Evolutionary conservation across 2,329 filamentous ascomycete species (phyloP), one percentile per base, ranked within the genome.

Genomic region (Nannizzia gypsea): DNA sequence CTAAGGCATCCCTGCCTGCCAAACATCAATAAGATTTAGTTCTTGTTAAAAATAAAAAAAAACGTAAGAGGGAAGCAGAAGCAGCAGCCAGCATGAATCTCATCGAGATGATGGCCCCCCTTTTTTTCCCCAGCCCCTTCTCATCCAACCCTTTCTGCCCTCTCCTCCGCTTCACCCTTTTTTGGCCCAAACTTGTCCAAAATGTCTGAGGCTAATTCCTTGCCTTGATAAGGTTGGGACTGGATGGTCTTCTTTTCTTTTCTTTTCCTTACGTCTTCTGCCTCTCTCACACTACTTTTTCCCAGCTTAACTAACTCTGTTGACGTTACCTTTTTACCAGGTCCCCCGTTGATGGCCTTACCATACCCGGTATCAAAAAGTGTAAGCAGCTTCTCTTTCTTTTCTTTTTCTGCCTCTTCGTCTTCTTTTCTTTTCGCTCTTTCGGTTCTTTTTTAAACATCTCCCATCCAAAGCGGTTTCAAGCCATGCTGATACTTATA

Each of bases 391-490:
- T 52, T 42, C n/a, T 17, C 38, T 17, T 17, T 42, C 38, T 6
- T 42, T 42, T n/a, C 38, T 42, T 42, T 42, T 42, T 36, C 31
- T 36, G 31, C 13, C 31, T 36, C 31, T 36, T 36, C 31, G 31
- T 11, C 31, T 42, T 42, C 38, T 42, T 42, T 42, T 42, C 38
- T 42, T 42, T 52, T 52, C 48, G 48, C 48, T n/a, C 22, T 28
- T n/a, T 52, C 24, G 48, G 48, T 52, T 52, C 48, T 28, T 52
- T 52, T 52, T 52, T 31, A 52, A 52, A 52, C 48, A 52, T 52
- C 44, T 22, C 17, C 48, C 48, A 20, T 22, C 17, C 48, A 52
- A 6, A 26, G 20, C 3, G 6, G 9, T 26, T 22, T 24, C 20
- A 26, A 50, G 9, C 6, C 44, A 26, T 22, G n/a, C 44, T 50